These are phyloP conservation scores for Schizonepeta tenuifolia DNA, from an alignment of 257 asterid genomes.

Conservation along the genomic window DNA sequence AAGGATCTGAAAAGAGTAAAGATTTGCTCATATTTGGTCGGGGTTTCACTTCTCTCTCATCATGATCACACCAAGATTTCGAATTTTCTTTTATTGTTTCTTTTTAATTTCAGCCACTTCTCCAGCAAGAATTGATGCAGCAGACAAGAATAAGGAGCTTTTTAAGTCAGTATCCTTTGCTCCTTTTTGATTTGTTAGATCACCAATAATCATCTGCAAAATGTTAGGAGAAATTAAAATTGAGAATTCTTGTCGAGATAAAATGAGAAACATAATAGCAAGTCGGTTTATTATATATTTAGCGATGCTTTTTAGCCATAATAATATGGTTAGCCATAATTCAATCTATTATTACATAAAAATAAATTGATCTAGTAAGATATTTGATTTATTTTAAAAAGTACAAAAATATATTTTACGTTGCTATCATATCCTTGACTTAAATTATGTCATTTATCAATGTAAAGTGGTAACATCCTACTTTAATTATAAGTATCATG, in stretches of 20 bases:
- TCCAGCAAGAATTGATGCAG: conserved; percentile 27
- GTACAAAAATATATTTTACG: too few relatives aligned
- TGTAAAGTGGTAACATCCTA: not conserved
- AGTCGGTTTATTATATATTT: not conserved
- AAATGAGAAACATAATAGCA: not conserved
- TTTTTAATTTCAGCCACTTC: not conserved
- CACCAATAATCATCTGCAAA: conserved; percentile 30
- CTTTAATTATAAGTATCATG: not conserved
- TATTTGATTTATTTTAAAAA: too few relatives aligned
- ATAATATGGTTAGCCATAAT: too few relatives aligned
- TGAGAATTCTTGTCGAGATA: too few relatives aligned
- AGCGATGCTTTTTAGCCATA: too few relatives aligned
- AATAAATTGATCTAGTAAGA: too few relatives aligned
- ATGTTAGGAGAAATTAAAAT: too few relatives aligned
- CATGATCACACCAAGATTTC: not conserved
- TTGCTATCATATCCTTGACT: too few relatives aligned
- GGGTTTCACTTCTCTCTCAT: not conserved
- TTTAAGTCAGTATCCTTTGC: conserved; percentile 2
- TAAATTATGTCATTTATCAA: too few relatives aligned
- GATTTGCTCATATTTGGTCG: conserved; percentile 29
- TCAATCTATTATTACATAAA: too few relatives aligned
- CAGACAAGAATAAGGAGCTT: conserved; percentile 7
- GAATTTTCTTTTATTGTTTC: not conserved
- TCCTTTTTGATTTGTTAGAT: conserved; percentile 12
- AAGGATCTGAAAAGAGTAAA: not conserved